phyloP scores from a whole-genome alignment of 768 basidiomycete species.

The Hygrophorus pudorinus region DNA sequence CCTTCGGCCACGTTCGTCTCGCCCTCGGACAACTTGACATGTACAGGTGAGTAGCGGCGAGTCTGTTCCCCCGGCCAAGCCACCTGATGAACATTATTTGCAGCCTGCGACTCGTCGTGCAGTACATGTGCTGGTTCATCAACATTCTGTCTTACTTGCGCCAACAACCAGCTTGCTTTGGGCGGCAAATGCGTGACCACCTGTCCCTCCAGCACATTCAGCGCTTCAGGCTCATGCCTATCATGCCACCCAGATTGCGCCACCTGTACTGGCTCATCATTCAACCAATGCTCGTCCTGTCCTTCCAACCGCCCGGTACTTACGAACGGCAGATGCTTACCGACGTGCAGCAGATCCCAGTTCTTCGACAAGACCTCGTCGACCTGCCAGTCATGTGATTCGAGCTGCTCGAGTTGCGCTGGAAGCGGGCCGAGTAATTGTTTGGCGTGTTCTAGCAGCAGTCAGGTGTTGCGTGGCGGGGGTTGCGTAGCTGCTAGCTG shows the following conservation, averaged over 20 bases:
- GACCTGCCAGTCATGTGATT: conserved; percentile 63
- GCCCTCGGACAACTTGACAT: conserved; percentile 63
- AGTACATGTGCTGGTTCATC: conserved; percentile 58
- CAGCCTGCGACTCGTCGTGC: conserved; percentile 66
- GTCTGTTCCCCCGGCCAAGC: not conserved
- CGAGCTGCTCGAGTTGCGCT: conserved; percentile 70
- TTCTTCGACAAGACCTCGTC: conserved; percentile 60
- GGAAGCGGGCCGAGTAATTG: conserved; percentile 59
- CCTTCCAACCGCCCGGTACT: conserved; percentile 59
- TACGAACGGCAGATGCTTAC: conserved; percentile 65
- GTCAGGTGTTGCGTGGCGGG: conserved; percentile 52
- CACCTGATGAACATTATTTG: not conserved
- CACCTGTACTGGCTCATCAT: conserved; percentile 68
- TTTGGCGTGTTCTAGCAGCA: conserved; percentile 61
- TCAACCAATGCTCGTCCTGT: conserved; percentile 73
- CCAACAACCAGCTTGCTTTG: conserved; percentile 54
- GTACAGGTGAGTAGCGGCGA: conserved; percentile 45
- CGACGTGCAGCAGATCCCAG: conserved; percentile 63
- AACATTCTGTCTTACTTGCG: conserved; percentile 67
- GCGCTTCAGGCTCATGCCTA: conserved; percentile 54
- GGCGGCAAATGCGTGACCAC: conserved; percentile 64
- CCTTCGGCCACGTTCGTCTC: conserved; percentile 66
- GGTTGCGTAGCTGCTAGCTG: conserved; percentile 58
- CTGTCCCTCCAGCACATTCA: conserved; percentile 67
- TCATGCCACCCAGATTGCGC: conserved; percentile 82